Evolutionary conservation across 2,329 filamentous ascomycete genomes (phyloP).

Genomic region (Parasarocladium wereldwijsianum): DNA sequence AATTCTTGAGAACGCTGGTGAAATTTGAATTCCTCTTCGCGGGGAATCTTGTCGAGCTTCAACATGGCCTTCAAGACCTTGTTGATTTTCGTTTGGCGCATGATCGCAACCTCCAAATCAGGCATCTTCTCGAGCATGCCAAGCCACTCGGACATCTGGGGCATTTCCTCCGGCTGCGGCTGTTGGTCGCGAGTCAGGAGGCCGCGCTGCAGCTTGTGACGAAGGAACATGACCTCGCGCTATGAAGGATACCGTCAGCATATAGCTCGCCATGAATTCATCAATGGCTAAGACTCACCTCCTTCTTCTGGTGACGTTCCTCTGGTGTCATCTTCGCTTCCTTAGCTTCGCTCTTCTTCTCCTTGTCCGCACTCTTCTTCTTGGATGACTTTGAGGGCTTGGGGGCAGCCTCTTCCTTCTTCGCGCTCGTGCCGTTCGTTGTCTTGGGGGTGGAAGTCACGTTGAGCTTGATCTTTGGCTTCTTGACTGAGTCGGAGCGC

Average conservation of each 20-base stretch:
- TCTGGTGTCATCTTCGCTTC: conserved; percentile 44
- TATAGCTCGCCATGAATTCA: not conserved
- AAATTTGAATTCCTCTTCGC: conserved; percentile 81
- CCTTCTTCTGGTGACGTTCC: conserved; percentile 43
- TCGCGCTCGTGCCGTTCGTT: conserved; percentile 40
- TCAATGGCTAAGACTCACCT: conserved; percentile 28
- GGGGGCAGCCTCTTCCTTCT: conserved; percentile 32
- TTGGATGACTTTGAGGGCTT: conserved; percentile 45
- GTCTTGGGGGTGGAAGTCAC: conserved; percentile 54
- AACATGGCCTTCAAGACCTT: conserved; percentile 93
- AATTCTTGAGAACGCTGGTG: conserved; percentile 68
- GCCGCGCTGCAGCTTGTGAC: conserved; percentile 89
- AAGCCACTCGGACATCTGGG: conserved; percentile 61
- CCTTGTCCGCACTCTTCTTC: conserved; percentile 29
- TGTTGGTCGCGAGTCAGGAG: conserved; percentile 73
- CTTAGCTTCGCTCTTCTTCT: conserved; percentile 41
- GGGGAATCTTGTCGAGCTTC: conserved; percentile 73
- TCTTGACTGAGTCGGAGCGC: conserved; percentile 48
- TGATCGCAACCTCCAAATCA: conserved; percentile 79
- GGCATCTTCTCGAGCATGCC: conserved; percentile 59
- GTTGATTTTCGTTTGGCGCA: conserved; percentile 89
- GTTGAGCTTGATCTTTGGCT: conserved; percentile 52
- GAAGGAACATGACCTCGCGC: conserved; percentile 78
- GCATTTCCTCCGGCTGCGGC: conserved; percentile 79
- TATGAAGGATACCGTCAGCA: conserved; percentile 14